These are phyloP conservation scores for Amaranthus palmeri DNA, from an alignment of 148 eudicot genomes.

Conservation along the genomic window DNA sequence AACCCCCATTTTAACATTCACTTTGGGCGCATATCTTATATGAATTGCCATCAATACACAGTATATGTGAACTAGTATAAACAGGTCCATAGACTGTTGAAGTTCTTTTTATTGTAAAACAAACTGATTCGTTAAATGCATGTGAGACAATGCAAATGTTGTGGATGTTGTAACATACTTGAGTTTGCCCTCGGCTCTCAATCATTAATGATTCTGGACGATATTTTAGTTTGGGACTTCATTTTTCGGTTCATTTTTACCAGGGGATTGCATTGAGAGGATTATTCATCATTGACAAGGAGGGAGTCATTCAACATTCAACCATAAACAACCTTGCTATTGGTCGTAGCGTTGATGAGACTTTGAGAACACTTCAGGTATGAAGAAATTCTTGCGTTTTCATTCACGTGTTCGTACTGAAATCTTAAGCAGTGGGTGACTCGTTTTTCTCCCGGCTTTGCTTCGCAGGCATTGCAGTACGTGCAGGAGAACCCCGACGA, in stretches of 20 bases:
- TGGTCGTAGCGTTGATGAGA: slow-evolving; percentile 94
- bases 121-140: not conserved
- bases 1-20: no score
- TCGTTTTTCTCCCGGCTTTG: not conserved
- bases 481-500: slow-evolving; percentile 96
- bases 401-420: not conserved
- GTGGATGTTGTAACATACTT: not conserved
- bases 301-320: slow-evolving; percentile 96
- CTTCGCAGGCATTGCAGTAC: slow-evolving; percentile 77
- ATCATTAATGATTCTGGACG: not conserved
- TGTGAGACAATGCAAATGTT: not conserved
- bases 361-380: slow-evolving; percentile 98
- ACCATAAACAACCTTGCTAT: slow-evolving; percentile 94
- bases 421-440: not conserved
- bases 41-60: not conserved
- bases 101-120: not conserved
- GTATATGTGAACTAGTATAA: not conserved
- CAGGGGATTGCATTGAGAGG: slow-evolving; percentile 97
- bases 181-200: not conserved
- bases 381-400: no score
- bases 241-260: slow-evolving; percentile 4
- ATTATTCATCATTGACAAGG: slow-evolving; percentile 94
- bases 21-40: not conserved
- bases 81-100: not conserved
- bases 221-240: not conserved